phyloP scores from a whole-genome alignment of 2,329 filamentous ascomycete genomes.

The Ophiostoma fasciatum region DNA sequence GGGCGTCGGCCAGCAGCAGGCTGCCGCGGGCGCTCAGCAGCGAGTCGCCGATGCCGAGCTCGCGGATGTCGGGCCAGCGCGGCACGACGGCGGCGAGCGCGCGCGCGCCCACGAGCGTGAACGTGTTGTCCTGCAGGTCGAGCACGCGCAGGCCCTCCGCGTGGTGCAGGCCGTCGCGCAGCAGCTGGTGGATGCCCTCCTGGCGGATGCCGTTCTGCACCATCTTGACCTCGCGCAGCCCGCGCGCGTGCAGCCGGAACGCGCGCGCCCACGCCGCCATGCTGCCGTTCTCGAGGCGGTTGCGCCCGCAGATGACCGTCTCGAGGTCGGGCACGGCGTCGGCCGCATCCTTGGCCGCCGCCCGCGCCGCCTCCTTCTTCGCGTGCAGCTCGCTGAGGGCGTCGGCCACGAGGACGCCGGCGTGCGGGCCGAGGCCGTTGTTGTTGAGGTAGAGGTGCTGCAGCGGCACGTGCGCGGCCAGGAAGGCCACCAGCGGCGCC shows the following conservation, averaged over 20 bases:
- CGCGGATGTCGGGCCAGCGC: constrained; percentile 60
- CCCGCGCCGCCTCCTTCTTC: constrained; percentile 67
- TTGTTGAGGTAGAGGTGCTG: constrained; percentile 96
- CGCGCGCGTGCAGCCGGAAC: constrained; percentile 68
- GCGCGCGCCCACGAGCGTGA: constrained; percentile 65
- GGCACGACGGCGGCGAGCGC: constrained; percentile 63
- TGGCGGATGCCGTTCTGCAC: constrained; percentile 95
- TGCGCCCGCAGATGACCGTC: constrained; percentile 94
- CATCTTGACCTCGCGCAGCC: constrained; percentile 84
- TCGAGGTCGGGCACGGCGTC: constrained; percentile 63
- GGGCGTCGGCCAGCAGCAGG: constrained; percentile 54
- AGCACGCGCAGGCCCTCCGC: constrained; percentile 56
- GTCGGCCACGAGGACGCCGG: constrained; percentile 77
- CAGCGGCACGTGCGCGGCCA: constrained; percentile 74
- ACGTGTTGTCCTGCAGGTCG: constrained; percentile 96
- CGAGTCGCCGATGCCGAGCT: constrained; percentile 82
- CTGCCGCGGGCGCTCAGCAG: constrained; percentile 67
- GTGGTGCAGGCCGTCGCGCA: constrained; percentile 63
- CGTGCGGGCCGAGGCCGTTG: constrained; percentile 87
- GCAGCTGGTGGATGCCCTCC: constrained; percentile 72
- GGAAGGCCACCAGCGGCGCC: constrained; percentile 82
- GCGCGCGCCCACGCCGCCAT: constrained; percentile 92
- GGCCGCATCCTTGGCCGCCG: constrained; percentile 43
- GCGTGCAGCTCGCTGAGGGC: constrained; percentile 69
- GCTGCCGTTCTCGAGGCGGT: constrained; percentile 82